Evolutionary conservation across 306 rosid genomes (phyloP), one percentile per base, ranked within the genome.

Genomic region (Dalbergia cochinchinensis): DNA sequence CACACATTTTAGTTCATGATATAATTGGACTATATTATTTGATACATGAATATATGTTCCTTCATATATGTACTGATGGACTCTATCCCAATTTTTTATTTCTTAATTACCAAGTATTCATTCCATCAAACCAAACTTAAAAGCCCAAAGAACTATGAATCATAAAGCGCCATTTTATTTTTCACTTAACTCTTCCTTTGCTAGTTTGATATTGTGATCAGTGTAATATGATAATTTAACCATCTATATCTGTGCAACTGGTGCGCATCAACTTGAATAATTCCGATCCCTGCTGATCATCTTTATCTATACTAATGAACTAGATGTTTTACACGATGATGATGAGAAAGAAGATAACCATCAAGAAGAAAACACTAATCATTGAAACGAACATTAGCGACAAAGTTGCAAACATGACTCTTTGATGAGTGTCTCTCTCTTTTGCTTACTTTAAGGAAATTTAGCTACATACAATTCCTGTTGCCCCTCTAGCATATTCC

Each of bases 381-480:
- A 74, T 81, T 81, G 51, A 81, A 66, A 58, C 57, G 45, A 74
- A 54, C 64, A 66, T 66, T 41, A 53, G 65, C 41, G 44, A 51
- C 62, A 64, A 51, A 51, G 48, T 42, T 42, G 48, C 48, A 42
- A 45, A 70, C 71, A 68, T 55, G 83, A 70, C 37, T 61, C 22
- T 61, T 73, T 73, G 34, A 69, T 51, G 79, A 45, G 71, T 22
- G 59, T 82, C 79, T 75, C 71, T 75, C 39, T 51, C 48, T 85
- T 77, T 72, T 77, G 70, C 57, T 85, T 63, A 54, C 74, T 85
- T 76, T 71, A 22, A 80, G 78, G 63, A 69, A 74, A n/a, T 55
- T 70, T 53, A 53, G 41, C 35, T 5, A 60, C 26, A 26, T 9
- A 70, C 26, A 35, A 55, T 68, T 61, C 79, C 51, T 65, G 57